A percentile compares a stretch with the other conserved stretches of the same genome.
Conservation (phyloP, 1,139 yeast genomes). For the Yamadazyma jaroonii region DNA sequence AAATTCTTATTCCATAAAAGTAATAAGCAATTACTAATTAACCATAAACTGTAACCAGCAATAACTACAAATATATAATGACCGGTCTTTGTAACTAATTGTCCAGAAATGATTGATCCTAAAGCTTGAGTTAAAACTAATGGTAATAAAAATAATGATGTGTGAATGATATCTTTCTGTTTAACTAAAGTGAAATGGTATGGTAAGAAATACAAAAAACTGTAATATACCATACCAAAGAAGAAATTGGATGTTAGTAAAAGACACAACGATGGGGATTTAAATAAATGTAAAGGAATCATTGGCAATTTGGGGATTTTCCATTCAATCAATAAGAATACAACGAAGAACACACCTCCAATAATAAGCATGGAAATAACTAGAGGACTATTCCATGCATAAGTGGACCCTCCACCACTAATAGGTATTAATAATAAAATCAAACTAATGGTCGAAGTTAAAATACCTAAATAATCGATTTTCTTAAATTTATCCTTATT, state of each 20-base stretch:
- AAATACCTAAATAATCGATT: constrained; percentile 51
- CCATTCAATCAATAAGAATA: constrained; percentile 47
- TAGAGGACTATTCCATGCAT: constrained; percentile 47
- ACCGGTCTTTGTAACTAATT: constrained; percentile 40
- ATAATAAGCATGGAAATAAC: constrained; percentile 46
- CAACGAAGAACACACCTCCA: constrained; percentile 40
- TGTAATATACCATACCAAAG: constrained; percentile 49
- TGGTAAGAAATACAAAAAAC: constrained; percentile 47
- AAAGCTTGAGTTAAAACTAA: constrained; percentile 42
- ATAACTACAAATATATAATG: constrained; percentile 42
- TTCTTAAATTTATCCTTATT: constrained; percentile 32
- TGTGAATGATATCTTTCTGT: constrained; percentile 34
- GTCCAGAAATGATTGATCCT: constrained; percentile 43
- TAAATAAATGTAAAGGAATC: constrained; percentile 47
- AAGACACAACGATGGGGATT: constrained; percentile 35
- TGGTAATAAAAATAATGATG: constrained; percentile 43
- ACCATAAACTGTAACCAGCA: constrained; percentile 45
- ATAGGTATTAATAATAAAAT: constrained; percentile 46
- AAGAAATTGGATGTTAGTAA: constrained; percentile 45
- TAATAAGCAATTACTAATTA: constrained; percentile 38
- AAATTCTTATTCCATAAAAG: constrained; percentile 32
- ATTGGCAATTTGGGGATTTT: constrained; percentile 51
- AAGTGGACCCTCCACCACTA: constrained; percentile 56
- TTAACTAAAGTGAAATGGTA: constrained; percentile 50
- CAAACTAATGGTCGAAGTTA: constrained; percentile 42